A percentile compares a stretch with the other conserved stretches of the same genome.
Evolutionary conservation across 768 basidiomycete species (phyloP).

Genomic region (Naganishia onofrii): DNA sequence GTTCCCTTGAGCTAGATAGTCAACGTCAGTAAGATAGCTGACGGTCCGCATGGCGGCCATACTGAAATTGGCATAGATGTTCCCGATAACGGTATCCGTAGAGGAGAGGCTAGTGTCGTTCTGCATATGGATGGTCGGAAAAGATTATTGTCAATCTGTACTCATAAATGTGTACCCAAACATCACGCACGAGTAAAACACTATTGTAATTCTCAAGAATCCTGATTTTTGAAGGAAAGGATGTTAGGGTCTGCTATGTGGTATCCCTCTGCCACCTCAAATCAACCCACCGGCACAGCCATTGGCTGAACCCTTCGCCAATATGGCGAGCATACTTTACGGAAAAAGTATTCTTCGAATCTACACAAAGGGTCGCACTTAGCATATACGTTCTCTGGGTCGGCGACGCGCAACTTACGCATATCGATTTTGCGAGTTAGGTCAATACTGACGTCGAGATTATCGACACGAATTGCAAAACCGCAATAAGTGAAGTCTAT

Average conservation of each 20-base stretch:
- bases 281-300: conserved; percentile 36
- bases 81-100: conserved; percentile 63
- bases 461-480: conserved; percentile 68
- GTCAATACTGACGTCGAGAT: conserved; percentile 76
- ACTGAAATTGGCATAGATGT: conserved; percentile 82
- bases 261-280: no score
- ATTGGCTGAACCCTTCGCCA: conserved; percentile 35
- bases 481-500: conserved; percentile 96
- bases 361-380: background rate
- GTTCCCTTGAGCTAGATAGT: conserved; percentile 55
- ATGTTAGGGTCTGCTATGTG: background rate
- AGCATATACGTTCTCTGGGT: no score
- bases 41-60: conserved; percentile 83
- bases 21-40: conserved; percentile 65
- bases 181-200: conserved; percentile 61
- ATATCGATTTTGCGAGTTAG: conserved; percentile 66
- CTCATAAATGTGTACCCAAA: background rate
- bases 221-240: conserved; percentile 57
- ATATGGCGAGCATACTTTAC: conserved; percentile 24
- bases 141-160: background rate
- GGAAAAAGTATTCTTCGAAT: conserved; percentile 32
- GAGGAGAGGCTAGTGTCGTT: conserved; percentile 71
- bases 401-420: conserved; percentile 55
- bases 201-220: conserved; percentile 72
- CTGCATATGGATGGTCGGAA: conserved; percentile 26